Evolutionary conservation across 805 yeast genomes (phyloP).

Genomic region (Sugiyamaella americana): DNA sequence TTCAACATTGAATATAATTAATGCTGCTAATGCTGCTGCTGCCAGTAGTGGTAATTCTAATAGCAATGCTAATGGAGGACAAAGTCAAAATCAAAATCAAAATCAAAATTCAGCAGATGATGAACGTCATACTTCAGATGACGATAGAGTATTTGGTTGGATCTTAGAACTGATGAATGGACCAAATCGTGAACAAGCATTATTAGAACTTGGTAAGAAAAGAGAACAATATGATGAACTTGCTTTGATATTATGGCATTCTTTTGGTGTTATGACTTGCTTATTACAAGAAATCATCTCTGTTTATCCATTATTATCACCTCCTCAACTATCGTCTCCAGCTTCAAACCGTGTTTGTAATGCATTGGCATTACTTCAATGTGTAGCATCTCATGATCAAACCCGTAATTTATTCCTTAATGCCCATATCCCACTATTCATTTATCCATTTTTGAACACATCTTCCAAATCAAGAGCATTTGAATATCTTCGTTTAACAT

Average conservation of each 20-base stretch:
- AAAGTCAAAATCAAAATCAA: neutral
- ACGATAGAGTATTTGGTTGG: conserved; percentile 84
- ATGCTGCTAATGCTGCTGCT: neutral
- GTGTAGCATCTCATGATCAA: conserved; percentile 93
- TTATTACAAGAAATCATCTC: conserved; percentile 81
- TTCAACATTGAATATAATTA: neutral
- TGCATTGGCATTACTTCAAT: conserved; percentile 88
- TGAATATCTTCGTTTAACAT: conserved; percentile 87
- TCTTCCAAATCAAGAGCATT: conserved; percentile 87
- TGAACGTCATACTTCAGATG: conserved; percentile 38
- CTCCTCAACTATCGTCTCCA: conserved; percentile 79
- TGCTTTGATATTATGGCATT: conserved; percentile 89
- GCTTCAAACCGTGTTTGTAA: conserved; percentile 91
- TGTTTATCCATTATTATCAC: conserved; percentile 84
- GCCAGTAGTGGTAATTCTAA: neutral
- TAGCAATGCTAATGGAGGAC: no score
- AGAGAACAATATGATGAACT: conserved; percentile 92
- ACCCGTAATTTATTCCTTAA: conserved; percentile 78
- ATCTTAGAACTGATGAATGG: conserved; percentile 85
- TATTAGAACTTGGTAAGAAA: conserved; percentile 85
- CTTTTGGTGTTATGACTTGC: conserved; percentile 94
- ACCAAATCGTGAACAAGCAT: conserved; percentile 85
- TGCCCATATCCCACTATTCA: conserved; percentile 87
- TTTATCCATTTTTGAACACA: conserved; percentile 91
- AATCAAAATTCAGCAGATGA: conserved; percentile 5